Evolutionary conservation across 1,139 yeast genomes (phyloP), one percentile per base, ranked within the genome.

Genomic region (Candida sojae): DNA sequence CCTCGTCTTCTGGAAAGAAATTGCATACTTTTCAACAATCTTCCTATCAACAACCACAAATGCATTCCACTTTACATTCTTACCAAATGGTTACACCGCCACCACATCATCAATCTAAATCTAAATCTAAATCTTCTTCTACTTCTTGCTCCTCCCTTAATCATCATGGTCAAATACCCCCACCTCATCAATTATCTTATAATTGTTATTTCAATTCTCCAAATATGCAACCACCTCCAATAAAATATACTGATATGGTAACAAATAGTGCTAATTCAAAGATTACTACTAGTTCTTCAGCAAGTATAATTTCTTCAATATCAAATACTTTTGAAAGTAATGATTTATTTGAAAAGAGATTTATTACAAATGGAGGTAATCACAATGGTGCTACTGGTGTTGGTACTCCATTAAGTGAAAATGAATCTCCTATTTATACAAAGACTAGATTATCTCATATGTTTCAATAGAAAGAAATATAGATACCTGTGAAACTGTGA

Each of bases 351-450:
- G 44, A 37, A 32, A 41, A 13, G 34, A 42, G 39, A 35, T 42
- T 35, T 34, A 42, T 35, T 21, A 28, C 23, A 12, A 37, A 38
- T 21, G 33, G 30, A 32, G 29, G 31, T 21, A 26, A 5, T 25
- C 33, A 41, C 28, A 25, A 25, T 33, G 29, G 30, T 23, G 38
- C 12, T 25, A 21, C n/a, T 28, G 30, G 30, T 39, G 34, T n/a
- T 29, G 37, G 38, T 34, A 52, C 55, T 26, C 54, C 55, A 21
- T 35, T 42, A 12, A 52, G 51, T 44, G 54, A 51, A 37, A 47
- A 43, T 45, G 48, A 45, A 31, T 49, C 53, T 13, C 54, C 54
- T 5, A 35, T 45, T 10, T 46, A 32, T 38, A 42, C 41, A 8
- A 41, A 43, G 26, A 43, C 44, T 12, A 34, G 44, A 35, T 42